These are phyloP conservation scores for Populus hybrid DNA, from an alignment of 441 rosid genomes.

Conservation along the genomic window DNA sequence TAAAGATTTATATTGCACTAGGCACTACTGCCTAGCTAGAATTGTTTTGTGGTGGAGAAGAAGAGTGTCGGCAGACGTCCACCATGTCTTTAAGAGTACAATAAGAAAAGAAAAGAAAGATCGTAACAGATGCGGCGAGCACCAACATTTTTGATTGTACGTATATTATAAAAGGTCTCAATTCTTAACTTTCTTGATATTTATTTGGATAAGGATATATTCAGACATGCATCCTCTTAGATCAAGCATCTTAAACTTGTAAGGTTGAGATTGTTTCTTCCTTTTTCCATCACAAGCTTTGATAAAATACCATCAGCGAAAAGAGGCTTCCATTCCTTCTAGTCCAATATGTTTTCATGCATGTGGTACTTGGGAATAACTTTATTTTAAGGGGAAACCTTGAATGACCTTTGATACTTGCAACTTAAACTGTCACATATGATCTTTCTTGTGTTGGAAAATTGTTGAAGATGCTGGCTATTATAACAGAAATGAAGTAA, in stretches of 20 bases:
- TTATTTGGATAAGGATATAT: constrained; percentile 30
- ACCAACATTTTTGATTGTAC: constrained; percentile 29
- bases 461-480: not conserved
- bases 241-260: constrained; percentile 30
- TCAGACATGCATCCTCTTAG: constrained; percentile 21
- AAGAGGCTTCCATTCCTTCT: constrained; percentile 10
- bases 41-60: constrained; percentile 31
- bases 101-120: constrained; percentile 1
- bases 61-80: constrained; percentile 27
- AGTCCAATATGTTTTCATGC: constrained; percentile 22
- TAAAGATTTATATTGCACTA: constrained; percentile 24
- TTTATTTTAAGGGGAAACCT: constrained; percentile 22
- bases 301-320: constrained; percentile 13
- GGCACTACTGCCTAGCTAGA: constrained; percentile 33
- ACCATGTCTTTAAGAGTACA: constrained; percentile 19
- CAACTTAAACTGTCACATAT: constrained; percentile 12
- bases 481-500: constrained; percentile 6
- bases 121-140: constrained; percentile 43
- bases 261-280: constrained; percentile 38
- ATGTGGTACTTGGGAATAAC: constrained; percentile 28
- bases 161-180: constrained; percentile 33
- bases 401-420: constrained; percentile 30
- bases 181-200: constrained; percentile 30
- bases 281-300: constrained; percentile 5
- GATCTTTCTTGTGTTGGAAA: constrained; percentile 8